Evolutionary conservation across 2,329 filamentous ascomycete species (phyloP).

Genomic region (Pseudogymnoascus sp.): DNA sequence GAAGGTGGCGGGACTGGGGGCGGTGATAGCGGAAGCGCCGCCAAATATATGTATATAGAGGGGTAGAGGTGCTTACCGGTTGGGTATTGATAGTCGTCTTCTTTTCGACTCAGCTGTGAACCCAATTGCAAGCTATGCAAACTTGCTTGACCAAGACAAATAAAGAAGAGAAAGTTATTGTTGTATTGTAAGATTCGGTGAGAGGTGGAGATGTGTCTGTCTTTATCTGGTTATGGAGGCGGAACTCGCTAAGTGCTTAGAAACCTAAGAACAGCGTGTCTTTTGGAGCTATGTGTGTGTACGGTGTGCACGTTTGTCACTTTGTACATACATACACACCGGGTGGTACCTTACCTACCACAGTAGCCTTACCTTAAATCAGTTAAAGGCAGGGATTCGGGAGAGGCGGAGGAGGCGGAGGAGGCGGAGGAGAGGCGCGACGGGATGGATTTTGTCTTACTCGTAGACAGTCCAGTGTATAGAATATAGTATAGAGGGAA

Average conservation of each 20-base stretch:
- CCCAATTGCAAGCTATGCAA: constrained; percentile 7
- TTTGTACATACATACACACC: neutral
- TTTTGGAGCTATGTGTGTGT: neutral
- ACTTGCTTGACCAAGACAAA: constrained; percentile 7
- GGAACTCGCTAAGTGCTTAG: constrained; percentile 4
- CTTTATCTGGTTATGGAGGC: neutral
- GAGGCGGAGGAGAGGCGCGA: neutral
- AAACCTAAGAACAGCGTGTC: constrained; percentile 10
- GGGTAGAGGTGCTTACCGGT: neutral
- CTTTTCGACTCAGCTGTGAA: constrained; percentile 3
- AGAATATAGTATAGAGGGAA: neutral
- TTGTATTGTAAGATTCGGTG: neutral
- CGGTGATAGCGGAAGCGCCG: neutral
- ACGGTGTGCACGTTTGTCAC: neutral
- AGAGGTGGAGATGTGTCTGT: constrained; percentile 1
- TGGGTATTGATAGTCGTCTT: constrained; percentile 1
- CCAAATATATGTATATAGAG: neutral
- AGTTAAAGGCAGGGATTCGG: neutral
- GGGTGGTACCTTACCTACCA: constrained; percentile 1
- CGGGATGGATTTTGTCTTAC: neutral
- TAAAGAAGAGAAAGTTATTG: constrained; percentile 2
- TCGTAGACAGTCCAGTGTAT: neutral
- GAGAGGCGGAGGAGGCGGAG: neutral
- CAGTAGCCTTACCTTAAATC: constrained; percentile 4
- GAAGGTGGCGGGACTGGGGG: constrained; percentile 2